phyloP scores from a whole-genome alignment of 1,284 basidiomycete species.

The Lentinus polychrous region DNA sequence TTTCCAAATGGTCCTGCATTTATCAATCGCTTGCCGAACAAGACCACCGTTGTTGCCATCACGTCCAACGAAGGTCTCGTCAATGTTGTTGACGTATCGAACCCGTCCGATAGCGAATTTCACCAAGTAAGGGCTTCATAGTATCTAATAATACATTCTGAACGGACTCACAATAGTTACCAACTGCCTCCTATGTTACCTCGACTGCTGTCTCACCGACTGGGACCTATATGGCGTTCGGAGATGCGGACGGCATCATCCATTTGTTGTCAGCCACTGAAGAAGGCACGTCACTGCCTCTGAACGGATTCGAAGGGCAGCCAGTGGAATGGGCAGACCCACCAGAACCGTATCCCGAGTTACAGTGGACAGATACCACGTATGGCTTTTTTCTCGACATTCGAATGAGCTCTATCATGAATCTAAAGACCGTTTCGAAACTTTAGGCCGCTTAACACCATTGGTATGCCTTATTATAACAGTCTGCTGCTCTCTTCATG shows the following conservation, averaged over 20 bases:
- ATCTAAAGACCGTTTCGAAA: too few relatives aligned
- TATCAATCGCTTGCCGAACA: slow-evolving; percentile 77
- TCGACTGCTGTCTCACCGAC: slow-evolving; percentile 81
- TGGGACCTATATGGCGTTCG: slow-evolving; percentile 89
- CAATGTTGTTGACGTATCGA: slow-evolving; percentile 83
- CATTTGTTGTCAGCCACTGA: slow-evolving; percentile 78
- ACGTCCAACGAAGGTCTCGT: slow-evolving; percentile 83
- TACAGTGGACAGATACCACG: slow-evolving; percentile 81
- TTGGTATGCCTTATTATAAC: slow-evolving; percentile 89
- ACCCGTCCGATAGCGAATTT: slow-evolving; percentile 67
- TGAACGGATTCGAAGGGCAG: slow-evolving; percentile 85
- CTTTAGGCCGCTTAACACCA: slow-evolving; percentile 74
- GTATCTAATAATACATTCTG: not conserved
- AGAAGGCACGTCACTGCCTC: slow-evolving; percentile 61
- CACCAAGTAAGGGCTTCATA: slow-evolving; percentile 49
- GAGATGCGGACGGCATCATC: slow-evolving; percentile 82
- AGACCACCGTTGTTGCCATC: slow-evolving; percentile 73
- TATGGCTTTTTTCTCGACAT: slow-evolving; percentile 40
- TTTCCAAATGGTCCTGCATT: slow-evolving; percentile 88
- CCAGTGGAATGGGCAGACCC: slow-evolving; percentile 83
- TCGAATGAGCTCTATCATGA: not conserved
- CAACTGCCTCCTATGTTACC: slow-evolving; percentile 70
- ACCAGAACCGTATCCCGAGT: slow-evolving; percentile 59
- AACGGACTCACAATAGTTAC: slow-evolving; percentile 38
- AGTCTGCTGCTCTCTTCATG: slow-evolving; percentile 77